A percentile compares a stretch with the other conserved stretches of the same genome.
Evolutionary conservation across 2,329 filamentous ascomycete genomes (phyloP).

Genomic region (Hawksworthiomyces lignivorus): DNA sequence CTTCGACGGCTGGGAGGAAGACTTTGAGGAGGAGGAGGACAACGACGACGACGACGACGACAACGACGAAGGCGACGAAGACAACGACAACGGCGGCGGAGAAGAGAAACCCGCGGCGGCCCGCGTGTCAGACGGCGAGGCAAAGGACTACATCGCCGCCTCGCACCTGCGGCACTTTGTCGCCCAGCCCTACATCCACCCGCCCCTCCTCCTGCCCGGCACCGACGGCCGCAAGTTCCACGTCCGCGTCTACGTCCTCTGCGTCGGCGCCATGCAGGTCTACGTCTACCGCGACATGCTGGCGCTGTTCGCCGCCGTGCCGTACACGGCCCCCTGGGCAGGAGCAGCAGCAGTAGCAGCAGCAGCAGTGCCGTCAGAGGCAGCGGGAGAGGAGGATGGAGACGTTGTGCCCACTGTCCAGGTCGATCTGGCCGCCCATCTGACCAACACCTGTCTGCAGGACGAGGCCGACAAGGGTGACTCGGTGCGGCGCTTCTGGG

Average conservation of each 20-base stretch:
- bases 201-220: constrained; percentile 64
- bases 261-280: constrained; percentile 67
- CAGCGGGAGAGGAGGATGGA: constrained; percentile 9
- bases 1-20: constrained; percentile 85
- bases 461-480: constrained; percentile 49
- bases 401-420: constrained; percentile 19
- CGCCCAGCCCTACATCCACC: constrained; percentile 89
- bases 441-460: constrained; percentile 95
- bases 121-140: constrained; percentile 27
- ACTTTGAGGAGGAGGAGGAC: constrained; percentile 56
- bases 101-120: too few species aligned
- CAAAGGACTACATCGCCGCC: constrained; percentile 59
- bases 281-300: constrained; percentile 90
- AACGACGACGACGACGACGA: constrained; percentile 41
- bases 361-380: too few species aligned
- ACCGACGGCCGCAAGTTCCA: constrained; percentile 77
- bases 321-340: constrained; percentile 59
- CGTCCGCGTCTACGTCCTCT: constrained; percentile 84
- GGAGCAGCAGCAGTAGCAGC: too few species aligned
- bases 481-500: constrained; percentile 62
- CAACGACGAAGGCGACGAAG: constrained; percentile 21
- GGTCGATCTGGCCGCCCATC: constrained; percentile 61
- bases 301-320: constrained; percentile 74
- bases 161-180: constrained; percentile 94
- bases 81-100: constrained; percentile 14